Conservation (phyloP, 2,329 filamentous ascomycete genomes). For the Aspergillus sp. region DNA sequence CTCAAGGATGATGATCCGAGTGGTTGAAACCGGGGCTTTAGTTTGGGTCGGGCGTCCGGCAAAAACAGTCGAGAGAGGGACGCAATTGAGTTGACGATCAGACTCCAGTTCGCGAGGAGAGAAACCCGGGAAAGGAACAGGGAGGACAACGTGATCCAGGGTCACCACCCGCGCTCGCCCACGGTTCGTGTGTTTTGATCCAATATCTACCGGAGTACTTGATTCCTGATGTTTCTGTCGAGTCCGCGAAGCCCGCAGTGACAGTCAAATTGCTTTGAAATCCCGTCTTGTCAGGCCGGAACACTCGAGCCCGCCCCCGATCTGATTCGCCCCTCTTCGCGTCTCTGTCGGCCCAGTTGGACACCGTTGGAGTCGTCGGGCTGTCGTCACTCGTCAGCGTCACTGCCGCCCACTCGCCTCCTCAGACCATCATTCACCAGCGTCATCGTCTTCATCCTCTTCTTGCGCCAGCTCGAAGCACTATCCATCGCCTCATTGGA, state of each 20-base stretch:
- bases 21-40: background rate
- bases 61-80: background rate
- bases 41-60: conserved; percentile 3
- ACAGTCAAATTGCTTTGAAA: background rate
- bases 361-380: background rate
- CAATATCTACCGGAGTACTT: background rate
- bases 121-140: too few species aligned
- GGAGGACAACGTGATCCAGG: background rate
- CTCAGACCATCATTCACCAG: background rate
- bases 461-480: background rate
- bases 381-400: background rate
- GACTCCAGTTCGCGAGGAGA: background rate
- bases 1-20: conserved; percentile 1
- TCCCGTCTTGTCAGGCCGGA: background rate
- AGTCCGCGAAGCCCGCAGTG: background rate
- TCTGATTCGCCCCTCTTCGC: background rate
- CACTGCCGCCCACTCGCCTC: background rate
- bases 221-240: too few species aligned
- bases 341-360: background rate
- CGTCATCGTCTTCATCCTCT: conserved; percentile 1
- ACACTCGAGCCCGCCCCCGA: background rate
- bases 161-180: background rate
- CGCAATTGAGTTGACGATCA: background rate
- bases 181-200: conserved; percentile 1
- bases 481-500: conserved; percentile 2